phyloP scores from a whole-genome alignment of 2,329 filamentous ascomycete genomes.

The Beauveria varroae region DNA sequence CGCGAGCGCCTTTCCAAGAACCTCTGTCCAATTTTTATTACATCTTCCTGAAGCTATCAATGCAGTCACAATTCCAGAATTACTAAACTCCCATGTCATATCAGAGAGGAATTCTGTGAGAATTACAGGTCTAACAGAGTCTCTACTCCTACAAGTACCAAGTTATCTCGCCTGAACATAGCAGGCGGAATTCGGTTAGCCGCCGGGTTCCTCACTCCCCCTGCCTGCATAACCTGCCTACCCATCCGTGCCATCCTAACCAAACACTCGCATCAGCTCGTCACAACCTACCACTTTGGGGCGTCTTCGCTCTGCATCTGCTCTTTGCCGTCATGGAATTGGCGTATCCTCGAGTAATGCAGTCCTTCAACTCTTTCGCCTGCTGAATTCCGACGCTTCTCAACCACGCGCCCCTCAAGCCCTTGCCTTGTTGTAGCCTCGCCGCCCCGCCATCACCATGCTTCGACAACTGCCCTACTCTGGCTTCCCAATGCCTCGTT shows the following conservation, averaged over 20 bases:
- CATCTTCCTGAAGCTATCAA: too few species aligned
- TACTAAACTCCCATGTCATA: too few species aligned
- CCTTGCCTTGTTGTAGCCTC: not conserved
- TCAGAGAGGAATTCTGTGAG: too few species aligned
- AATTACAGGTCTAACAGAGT: too few species aligned
- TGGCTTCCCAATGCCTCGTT: slow-evolving; percentile 41
- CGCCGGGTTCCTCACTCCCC: not conserved
- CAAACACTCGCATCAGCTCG: not conserved
- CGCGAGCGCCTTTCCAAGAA: too few species aligned
- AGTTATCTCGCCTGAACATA: too few species aligned
- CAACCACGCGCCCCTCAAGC: not conserved
- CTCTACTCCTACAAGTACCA: too few species aligned
- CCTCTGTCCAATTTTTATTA: too few species aligned
- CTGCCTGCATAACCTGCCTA: not conserved
- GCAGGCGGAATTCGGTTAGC: not conserved
- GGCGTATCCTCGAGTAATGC: not conserved
- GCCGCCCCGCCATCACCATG: slow-evolving; percentile 18
- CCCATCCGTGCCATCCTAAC: not conserved
- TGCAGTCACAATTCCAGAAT: too few species aligned
- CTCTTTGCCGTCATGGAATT: not conserved
- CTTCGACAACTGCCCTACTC: slow-evolving; percentile 28
- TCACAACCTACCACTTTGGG: not conserved
- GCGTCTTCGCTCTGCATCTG: not conserved
- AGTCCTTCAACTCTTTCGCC: not conserved
- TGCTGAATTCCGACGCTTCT: not conserved